Conservation (phyloP, 176 grass and related monocot genomes). For the Carex kokanica region DNA sequence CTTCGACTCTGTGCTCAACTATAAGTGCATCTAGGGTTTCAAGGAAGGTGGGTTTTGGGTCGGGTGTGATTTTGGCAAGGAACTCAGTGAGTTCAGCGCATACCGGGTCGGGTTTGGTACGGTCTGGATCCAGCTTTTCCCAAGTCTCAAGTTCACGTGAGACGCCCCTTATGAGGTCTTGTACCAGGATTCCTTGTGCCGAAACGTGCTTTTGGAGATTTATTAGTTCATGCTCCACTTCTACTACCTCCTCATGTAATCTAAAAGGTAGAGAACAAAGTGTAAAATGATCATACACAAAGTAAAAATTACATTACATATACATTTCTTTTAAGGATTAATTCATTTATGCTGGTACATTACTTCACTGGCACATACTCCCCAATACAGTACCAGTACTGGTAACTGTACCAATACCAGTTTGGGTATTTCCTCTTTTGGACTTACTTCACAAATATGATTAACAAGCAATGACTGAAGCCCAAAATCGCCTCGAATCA, state of each 20-base stretch:
- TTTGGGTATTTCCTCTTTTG: not conserved
- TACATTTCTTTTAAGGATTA: not conserved
- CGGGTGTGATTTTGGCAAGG: slow-evolving; percentile 42
- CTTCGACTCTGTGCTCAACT: slow-evolving; percentile 78
- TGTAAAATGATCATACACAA: not conserved
- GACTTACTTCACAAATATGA: not conserved
- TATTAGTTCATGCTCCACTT: slow-evolving; percentile 90
- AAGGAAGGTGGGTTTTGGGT: slow-evolving; percentile 59
- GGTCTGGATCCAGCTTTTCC: slow-evolving; percentile 56
- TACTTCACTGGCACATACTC: not conserved
- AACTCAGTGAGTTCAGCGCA: slow-evolving; percentile 54
- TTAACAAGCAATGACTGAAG: not conserved
- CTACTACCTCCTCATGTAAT: slow-evolving; percentile 90
- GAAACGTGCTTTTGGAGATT: slow-evolving; percentile 80
- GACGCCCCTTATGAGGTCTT: slow-evolving; percentile 88
- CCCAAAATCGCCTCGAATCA: not conserved
- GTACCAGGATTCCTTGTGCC: slow-evolving; percentile 85
- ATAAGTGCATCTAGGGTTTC: slow-evolving; percentile 72
- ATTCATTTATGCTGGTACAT: not conserved
- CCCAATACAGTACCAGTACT: not conserved
- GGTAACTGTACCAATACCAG: not conserved
- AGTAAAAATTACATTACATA: slow-evolving; percentile 1
- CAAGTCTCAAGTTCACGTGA: slow-evolving; percentile 70
- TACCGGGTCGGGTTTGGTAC: slow-evolving; percentile 40
- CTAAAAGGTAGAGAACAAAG: slow-evolving; percentile 30